Evolutionary conservation across 306 rosid genomes (phyloP), one percentile per base, ranked within the genome.

Genomic region (Glycine latifolia): DNA sequence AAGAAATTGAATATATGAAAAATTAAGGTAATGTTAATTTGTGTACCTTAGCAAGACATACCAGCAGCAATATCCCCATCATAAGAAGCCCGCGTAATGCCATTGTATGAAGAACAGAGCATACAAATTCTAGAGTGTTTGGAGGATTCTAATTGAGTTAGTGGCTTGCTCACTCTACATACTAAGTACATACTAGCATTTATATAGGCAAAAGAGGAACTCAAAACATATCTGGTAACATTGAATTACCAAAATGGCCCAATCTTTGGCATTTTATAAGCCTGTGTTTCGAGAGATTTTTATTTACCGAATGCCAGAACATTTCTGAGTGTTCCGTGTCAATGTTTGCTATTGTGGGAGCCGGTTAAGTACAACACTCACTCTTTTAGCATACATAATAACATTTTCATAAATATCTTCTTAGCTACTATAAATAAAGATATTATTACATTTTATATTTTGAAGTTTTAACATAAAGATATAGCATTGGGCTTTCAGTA

Each of bases 61-160:
- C n/a, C 52, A 88, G 55, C 54, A 87, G 43, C 26, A 90, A 20
- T 10, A 83, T 31, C 10, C 80, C 78, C 1, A 88, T 13, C 9
- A 88, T 41, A n/a, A 79, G 44, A 77, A 90, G 59, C 39, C 54
- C 12, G 31, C 86, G 88, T n/a, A 59, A 2, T 12, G 91, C 81
- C 91, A 87, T 89, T n/a, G 54, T 33, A 44, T 58, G 20, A 39
- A 12, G 3, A 16, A 63, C 17, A 5, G 44, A 11, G 10, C 7
- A 12, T 12, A 15, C 54, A 52, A 33, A 48, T 2, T 3, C 0
- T 3, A 8, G 3, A 46, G 12, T 9, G 8, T 10, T 44, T 2
- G 14, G 31, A 26, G 31, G 9, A 11, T 56, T 75, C 1, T 35
- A 10, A 3, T 46, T 50, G 58, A 67, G 50, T 44, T 5, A 4